Evolutionary conservation across 2,329 filamentous ascomycete genomes (phyloP), one percentile per base, ranked within the genome.

Genomic region (Drechslera avenae): DNA sequence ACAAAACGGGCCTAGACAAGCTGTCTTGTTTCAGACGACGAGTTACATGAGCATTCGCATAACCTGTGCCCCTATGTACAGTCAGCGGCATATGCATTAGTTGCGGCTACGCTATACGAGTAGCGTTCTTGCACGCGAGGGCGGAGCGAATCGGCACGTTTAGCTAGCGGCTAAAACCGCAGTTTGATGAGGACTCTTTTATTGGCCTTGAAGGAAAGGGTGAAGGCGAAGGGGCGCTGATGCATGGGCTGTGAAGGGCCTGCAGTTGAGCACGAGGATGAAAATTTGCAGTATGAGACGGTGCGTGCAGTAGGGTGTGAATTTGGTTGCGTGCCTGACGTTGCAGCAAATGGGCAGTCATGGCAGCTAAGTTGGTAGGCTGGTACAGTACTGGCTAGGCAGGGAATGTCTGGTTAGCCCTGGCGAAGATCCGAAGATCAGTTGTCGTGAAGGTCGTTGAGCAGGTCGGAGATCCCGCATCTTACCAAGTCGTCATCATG

Each of bases 401-500:
- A 31, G 16, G 36, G 26, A n/a, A 37, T n/a, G 17, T 9, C 31
- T 12, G 18, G 18, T 41, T 21, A 12, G 36, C 18, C 44, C 33
- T 39, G 16, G 8, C 7, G 49, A 42, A 37, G 44, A 52, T 52
- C 44, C 10, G 44, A 6, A 34, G 44, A 47, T 52, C 13, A 21
- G 39, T 37, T 42, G 13, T 33, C 23, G 33, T 31, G 39, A 48
- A 21, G 34, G 39, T 39, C 26, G 49, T 36, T 46, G 34, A 50
- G 35, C 21, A 26, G 13, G 28, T 35, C n/a, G 42, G 33, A 31
- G 44, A 32, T 41, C n/a, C 33, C n/a, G 49, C 37, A 23, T 46
- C 18, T 41, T 18, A n/a, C 17, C 35, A 23, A 37, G 37, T 28
- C 44, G 39, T 52, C 39, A 52, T 52, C 26, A 52, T 40, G 49